Evolutionary conservation across 495 filamentous ascomycete genomes (phyloP).

Genomic region (Polyplosphaeria fusca): DNA sequence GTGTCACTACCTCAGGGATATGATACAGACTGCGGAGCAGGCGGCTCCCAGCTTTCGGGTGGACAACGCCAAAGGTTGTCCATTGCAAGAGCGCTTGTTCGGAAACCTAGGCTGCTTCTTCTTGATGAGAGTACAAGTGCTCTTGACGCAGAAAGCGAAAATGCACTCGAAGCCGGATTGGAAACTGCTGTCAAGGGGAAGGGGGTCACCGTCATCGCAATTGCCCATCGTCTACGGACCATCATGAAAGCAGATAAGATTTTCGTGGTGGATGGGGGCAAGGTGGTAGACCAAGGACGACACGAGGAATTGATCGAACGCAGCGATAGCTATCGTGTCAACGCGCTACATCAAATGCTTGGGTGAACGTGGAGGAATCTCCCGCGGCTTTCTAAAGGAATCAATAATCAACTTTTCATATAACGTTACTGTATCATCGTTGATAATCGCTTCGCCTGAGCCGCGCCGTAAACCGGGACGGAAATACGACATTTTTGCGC

Average conservation of each 20-base stretch:
- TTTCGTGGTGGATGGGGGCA: slow-evolving; percentile 26
- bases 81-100: slow-evolving; percentile 28
- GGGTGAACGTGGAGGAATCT: too few relatives aligned
- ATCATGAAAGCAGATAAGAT: slow-evolving; percentile 23
- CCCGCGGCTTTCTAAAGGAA: too few relatives aligned
- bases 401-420: too few relatives aligned
- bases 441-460: too few relatives aligned
- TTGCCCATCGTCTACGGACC: slow-evolving; percentile 25
- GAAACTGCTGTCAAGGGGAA: slow-evolving; percentile 15
- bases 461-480: too few relatives aligned
- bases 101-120: slow-evolving; percentile 26
- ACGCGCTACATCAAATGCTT: slow-evolving; percentile 30
- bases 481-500: too few relatives aligned
- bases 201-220: slow-evolving; percentile 29
- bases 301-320: slow-evolving; percentile 23
- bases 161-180: slow-evolving; percentile 12
- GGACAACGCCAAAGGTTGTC: slow-evolving; percentile 30
- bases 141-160: slow-evolving; percentile 28
- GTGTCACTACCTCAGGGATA: slow-evolving; percentile 34
- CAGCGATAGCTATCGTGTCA: slow-evolving; percentile 32
- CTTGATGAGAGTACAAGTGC: slow-evolving; percentile 35
- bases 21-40: slow-evolving; percentile 33
- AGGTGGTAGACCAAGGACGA: slow-evolving; percentile 17
- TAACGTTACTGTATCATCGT: too few relatives aligned
- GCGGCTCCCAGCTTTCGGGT: slow-evolving; percentile 18